These are phyloP conservation scores for Candida parachauliodes DNA, from an alignment of 805 yeast genomes.

Conservation along the genomic window DNA sequence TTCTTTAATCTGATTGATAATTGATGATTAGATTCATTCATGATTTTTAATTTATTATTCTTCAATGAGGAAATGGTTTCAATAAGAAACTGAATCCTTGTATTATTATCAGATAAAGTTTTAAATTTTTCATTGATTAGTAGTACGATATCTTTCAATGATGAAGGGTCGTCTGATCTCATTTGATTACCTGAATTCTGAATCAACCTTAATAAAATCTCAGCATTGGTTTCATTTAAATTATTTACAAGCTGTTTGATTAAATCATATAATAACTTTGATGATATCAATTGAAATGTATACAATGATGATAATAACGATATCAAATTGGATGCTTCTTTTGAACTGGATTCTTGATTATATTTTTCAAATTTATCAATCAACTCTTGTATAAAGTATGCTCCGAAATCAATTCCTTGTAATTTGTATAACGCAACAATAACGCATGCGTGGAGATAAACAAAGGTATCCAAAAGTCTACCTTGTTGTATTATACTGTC, in stretches of 20 bases:
- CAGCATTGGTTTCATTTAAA: constrained; percentile 71
- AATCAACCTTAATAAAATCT: constrained; percentile 66
- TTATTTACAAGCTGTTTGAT: constrained; percentile 51
- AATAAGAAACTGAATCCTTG: constrained; percentile 77
- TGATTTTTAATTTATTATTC: constrained; percentile 68
- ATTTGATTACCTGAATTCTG: constrained; percentile 78
- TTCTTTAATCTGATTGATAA: constrained; percentile 60
- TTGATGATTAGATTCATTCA: constrained; percentile 50
- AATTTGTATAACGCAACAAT: constrained; percentile 69
- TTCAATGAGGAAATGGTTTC: constrained; percentile 84
- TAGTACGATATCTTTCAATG: constrained; percentile 74
- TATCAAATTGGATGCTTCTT: constrained; percentile 62
- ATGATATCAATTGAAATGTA: constrained; percentile 70
- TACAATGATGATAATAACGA: constrained; percentile 74
- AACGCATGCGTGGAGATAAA: constrained; percentile 74
- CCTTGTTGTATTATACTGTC: constrained; percentile 63
- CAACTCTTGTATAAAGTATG: constrained; percentile 70
- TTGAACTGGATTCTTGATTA: constrained; percentile 29
- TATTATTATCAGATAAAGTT: constrained; percentile 35
- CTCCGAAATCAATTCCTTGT: constrained; percentile 89
- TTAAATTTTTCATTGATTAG: constrained; percentile 49
- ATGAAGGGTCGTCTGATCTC: constrained; percentile 84
- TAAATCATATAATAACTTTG: constrained; percentile 74
- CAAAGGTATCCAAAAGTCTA: constrained; percentile 71
- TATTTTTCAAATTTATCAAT: constrained; percentile 64